Base-by-base conservation (phyloP, 2,329 filamentous ascomycete genomes). In the Pseudogymnoascus pannorum region DNA sequence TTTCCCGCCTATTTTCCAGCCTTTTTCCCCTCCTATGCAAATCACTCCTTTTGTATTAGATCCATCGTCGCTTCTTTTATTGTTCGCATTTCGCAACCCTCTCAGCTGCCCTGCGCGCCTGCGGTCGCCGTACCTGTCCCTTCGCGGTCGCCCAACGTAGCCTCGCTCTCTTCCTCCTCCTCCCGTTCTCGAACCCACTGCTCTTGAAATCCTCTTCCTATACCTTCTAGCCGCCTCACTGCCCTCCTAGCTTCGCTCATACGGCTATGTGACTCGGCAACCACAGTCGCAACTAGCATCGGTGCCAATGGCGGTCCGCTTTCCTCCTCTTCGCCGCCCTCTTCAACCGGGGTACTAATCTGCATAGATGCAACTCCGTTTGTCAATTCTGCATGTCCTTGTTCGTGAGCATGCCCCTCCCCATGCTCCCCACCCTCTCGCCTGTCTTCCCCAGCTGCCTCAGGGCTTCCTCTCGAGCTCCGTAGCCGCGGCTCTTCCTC, bases 151-250 rank as follows among this genome's bases (percentile, higher is more conserved):
- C 48, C 48, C 16, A 54, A 14, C n/a, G 48, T 54, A 31, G 48
- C 5, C 16, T 54, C 48, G 31, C 57, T 40, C 36, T 38, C 54
- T 5, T 66, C 63, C 38, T 61, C 40, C 8, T 60, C 48, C 9
- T 63, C 61, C 24, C 67, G 66, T 60, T 76, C 74, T 20, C 73
- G 73, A 1, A 71, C 69, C 81, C 82, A 85, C 63, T 80, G 78
- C 24, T 73, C 72, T 69, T 86, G 84, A 57, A 86, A 79, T 54
- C 79, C 77, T 62, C 77, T 73, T 1, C 80, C 84, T 2, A 85
- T 74, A 59, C 76, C 76, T 72, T 86, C 83, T 9, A 87, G 69
- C 61, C 77, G 75, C 0, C 76, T 77, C 0, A 80, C 79, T 1
- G 82, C 81, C 51, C 79, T 76, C 8, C 80, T 75, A 1, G 82